Base-by-base conservation (phyloP, 768 basidiomycete species). In the Coprinopsis strossmayeri region DNA sequence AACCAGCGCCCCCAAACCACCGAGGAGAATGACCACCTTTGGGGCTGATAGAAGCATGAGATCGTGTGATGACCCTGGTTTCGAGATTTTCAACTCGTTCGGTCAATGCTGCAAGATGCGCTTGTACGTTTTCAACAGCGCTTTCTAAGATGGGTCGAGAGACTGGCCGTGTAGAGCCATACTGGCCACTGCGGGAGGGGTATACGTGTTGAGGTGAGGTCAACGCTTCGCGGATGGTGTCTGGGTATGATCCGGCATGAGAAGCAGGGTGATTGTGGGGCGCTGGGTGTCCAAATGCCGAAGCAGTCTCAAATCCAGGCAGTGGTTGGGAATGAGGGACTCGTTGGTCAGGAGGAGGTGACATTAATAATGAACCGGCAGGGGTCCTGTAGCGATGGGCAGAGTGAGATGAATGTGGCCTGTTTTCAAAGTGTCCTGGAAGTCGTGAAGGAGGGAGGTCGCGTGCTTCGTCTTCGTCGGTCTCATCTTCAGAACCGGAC, bases 361-460 rank as follows among this genome's bases (percentile, higher is more conserved):
- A 78, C 59, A 81, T 68, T 15, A 77, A 70, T 10, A 78, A 63
- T 13, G 85, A 82, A 32, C 79, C 75, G 12, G 78, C 74, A 59
- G 89, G 90, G 25, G 89, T 91, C 46, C 82, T 87, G 60, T 91
- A 91, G 40, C 82, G 77, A 43, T 81, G 73, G 1, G 86, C 83
- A 1, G 90, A 90, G 41, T 83, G 61, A 15, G 90, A 85, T n/a
- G 89, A 91, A 18, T 77, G 76, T 3, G 90, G 84, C 18, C 89
- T 79, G 48, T 70, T 68, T 38, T 69, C 57, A 41, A 46, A 46
- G 47, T 39, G 44, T 21, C 15, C 34, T 23, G 15, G 39, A 4
- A 38, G 34, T 27, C 45, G 30, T 13, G 37, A 34, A n/a, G 45
- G 38, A 23, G 65, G 69, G 50, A 77, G 68, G 45, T 76, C 73